These are phyloP conservation scores for Globisporangium nunn DNA, from an alignment of 352 stramenopile species.

Conservation along the genomic window DNA sequence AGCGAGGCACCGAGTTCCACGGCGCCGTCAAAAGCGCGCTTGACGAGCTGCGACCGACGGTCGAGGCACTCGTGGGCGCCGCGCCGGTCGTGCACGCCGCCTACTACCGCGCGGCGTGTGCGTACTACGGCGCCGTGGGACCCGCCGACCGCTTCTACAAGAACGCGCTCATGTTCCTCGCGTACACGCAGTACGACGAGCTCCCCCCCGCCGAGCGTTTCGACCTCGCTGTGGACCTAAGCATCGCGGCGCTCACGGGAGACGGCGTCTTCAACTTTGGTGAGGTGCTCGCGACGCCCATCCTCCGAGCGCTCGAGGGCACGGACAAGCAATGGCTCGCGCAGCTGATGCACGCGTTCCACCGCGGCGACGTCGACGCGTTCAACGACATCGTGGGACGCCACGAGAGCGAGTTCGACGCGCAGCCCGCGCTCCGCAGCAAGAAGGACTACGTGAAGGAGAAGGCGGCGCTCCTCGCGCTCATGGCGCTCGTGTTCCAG, in stretches of 20 bases:
- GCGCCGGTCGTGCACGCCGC: conserved; percentile 90
- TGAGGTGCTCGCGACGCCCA: conserved; percentile 94
- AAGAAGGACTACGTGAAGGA: conserved; percentile 95
- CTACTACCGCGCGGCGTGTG: conserved; percentile 90
- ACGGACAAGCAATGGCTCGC: conserved; percentile 93
- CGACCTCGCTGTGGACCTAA: conserved; percentile 91
- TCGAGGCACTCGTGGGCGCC: conserved; percentile 77
- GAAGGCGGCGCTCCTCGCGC: conserved; percentile 95
- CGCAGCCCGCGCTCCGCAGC: conserved; percentile 91
- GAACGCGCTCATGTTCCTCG: conserved; percentile 93
- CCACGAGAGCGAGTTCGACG: conserved; percentile 77
- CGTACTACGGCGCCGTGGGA: conserved; percentile 88
- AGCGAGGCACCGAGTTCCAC: conserved; percentile 43
- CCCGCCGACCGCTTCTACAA: conserved; percentile 96
- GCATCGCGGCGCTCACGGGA: conserved; percentile 93
- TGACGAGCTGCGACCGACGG: conserved; percentile 63
- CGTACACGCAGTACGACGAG: conserved; percentile 92
- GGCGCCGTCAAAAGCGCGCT: conserved; percentile 57
- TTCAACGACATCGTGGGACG: conserved; percentile 87
- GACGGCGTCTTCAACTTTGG: conserved; percentile 98
- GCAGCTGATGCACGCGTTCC: conserved; percentile 91
- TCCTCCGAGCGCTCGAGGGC: conserved; percentile 85
- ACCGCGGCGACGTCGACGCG: conserved; percentile 92
- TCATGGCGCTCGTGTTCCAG: conserved; percentile 98
- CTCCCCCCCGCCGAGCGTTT: conserved; percentile 78